Conservation (phyloP, 73 alveolate species). For the Durusdinium trenchii region DNA sequence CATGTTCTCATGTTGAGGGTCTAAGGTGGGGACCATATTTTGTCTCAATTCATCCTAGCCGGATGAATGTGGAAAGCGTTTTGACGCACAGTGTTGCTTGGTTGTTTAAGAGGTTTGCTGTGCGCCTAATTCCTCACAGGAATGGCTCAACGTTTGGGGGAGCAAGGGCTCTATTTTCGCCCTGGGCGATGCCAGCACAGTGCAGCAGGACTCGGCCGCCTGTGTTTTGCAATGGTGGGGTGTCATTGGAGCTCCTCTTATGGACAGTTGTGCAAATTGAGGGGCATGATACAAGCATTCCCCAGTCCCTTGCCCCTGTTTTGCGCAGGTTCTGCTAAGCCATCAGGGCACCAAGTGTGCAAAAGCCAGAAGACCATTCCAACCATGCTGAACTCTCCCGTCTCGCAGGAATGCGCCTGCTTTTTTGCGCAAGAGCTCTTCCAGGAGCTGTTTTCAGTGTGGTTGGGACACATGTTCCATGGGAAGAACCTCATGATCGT, state of each 20-base stretch:
- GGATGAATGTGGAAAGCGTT: too few species aligned
- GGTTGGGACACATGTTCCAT: neutral
- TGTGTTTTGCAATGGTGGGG: too few species aligned
- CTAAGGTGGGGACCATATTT: too few species aligned
- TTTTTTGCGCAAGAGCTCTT: conserved; percentile 46
- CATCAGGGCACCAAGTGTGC: too few species aligned
- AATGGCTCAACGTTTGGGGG: conserved; percentile 74
- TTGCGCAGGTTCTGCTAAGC: too few species aligned
- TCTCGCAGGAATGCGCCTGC: conserved; percentile 49
- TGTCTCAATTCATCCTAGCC: too few species aligned
- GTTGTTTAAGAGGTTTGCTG: neutral
- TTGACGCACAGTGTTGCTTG: too few species aligned
- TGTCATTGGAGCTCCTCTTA: neutral
- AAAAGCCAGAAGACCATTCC: too few species aligned
- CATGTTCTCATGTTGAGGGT: too few species aligned
- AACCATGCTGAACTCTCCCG: too few species aligned
- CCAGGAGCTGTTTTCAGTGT: conserved; percentile 23
- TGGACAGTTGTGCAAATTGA: neutral
- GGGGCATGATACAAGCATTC: neutral
- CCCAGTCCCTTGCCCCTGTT: too few species aligned
- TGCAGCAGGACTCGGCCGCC: conserved; percentile 58
- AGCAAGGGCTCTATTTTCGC: conserved; percentile 53
- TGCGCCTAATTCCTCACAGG: neutral
- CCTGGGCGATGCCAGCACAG: conserved; percentile 72
- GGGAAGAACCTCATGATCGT: neutral